Evolutionary conservation across 192 early-diverging fungal species (phyloP).

Genomic region (Podila epicladia): DNA sequence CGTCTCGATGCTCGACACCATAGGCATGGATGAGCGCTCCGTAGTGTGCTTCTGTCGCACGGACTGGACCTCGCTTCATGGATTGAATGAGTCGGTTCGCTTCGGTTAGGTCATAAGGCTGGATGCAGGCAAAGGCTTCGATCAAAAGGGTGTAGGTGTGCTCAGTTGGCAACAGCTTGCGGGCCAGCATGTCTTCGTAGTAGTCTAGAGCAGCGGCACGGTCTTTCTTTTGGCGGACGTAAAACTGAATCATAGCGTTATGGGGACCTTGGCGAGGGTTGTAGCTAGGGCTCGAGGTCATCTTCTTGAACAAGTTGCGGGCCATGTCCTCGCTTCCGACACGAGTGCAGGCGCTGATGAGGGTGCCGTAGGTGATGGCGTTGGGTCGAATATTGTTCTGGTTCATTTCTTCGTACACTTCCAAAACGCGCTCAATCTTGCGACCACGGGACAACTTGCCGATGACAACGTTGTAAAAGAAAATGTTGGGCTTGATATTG

Average conservation of each 20-base stretch:
- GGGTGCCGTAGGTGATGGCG: slow-evolving; percentile 63
- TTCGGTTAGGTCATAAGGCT: slow-evolving; percentile 64
- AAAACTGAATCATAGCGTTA: slow-evolving; percentile 72
- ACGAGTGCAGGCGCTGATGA: slow-evolving; percentile 65
- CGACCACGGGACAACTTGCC: slow-evolving; percentile 68
- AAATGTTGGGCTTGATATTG: slow-evolving; percentile 62
- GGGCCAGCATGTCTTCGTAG: slow-evolving; percentile 53
- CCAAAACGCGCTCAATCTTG: slow-evolving; percentile 59
- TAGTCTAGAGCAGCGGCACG: slow-evolving; percentile 59
- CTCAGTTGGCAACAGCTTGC: slow-evolving; percentile 58
- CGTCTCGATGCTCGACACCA: slow-evolving; percentile 60
- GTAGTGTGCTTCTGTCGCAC: slow-evolving; percentile 60
- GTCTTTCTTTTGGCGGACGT: slow-evolving; percentile 62
- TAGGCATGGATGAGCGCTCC: slow-evolving; percentile 66
- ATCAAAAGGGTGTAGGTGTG: slow-evolving; percentile 67
- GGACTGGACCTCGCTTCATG: slow-evolving; percentile 50
- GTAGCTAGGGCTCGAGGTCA: slow-evolving; percentile 54
- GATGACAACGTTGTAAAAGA: slow-evolving; percentile 69
- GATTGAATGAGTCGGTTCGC: slow-evolving; percentile 57
- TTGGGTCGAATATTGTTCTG: slow-evolving; percentile 57
- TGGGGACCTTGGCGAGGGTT: slow-evolving; percentile 63
- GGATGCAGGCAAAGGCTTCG: slow-evolving; percentile 61
- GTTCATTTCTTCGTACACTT: slow-evolving; percentile 67
- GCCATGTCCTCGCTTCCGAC: slow-evolving; percentile 64
- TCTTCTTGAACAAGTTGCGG: slow-evolving; percentile 55